Conservation (phyloP, 805 yeast species). For the Ogataea ganodermae region DNA sequence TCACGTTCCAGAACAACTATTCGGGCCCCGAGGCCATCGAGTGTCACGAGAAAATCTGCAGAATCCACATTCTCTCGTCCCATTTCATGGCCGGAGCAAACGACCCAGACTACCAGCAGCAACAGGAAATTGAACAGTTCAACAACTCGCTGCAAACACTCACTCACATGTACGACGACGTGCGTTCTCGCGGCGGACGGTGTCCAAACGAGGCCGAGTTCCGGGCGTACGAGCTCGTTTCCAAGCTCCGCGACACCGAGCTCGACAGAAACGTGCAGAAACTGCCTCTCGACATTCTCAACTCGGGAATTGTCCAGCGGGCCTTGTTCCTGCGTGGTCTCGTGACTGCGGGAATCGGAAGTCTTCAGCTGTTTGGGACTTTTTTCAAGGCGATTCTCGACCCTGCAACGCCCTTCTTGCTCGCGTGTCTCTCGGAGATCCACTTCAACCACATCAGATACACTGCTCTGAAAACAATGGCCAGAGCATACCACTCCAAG, state of each 20-base stretch:
- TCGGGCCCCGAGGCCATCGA: slow-evolving; percentile 92
- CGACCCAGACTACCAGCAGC: slow-evolving; percentile 76
- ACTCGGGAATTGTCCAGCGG: slow-evolving; percentile 59
- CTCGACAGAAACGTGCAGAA: slow-evolving; percentile 72
- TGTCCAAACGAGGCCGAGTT: slow-evolving; percentile 92
- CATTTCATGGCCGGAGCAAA: slow-evolving; percentile 81
- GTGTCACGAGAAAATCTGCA: slow-evolving; percentile 87
- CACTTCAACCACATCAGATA: slow-evolving; percentile 79
- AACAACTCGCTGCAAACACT: slow-evolving; percentile 88
- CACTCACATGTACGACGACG: slow-evolving; percentile 82
- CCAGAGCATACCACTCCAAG: slow-evolving; percentile 66
- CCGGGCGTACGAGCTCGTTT: slow-evolving; percentile 79
- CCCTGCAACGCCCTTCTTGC: slow-evolving; percentile 58
- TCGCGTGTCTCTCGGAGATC: slow-evolving; percentile 75
- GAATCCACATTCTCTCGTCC: slow-evolving; percentile 79
- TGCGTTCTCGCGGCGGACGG: slow-evolving; percentile 63
- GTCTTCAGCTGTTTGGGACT: slow-evolving; percentile 57
- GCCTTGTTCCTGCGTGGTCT: slow-evolving; percentile 72
- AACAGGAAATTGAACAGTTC: slow-evolving; percentile 93
- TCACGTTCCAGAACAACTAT: slow-evolving; percentile 92
- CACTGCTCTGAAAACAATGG: slow-evolving; percentile 67
- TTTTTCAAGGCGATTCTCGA: slow-evolving; percentile 61
- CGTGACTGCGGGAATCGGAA: slow-evolving; percentile 65
- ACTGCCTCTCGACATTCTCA: slow-evolving; percentile 58
- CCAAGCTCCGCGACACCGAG: slow-evolving; percentile 83